These are phyloP conservation scores for Globisporangium solare DNA, from an alignment of 352 stramenopile species.

Conservation along the genomic window DNA sequence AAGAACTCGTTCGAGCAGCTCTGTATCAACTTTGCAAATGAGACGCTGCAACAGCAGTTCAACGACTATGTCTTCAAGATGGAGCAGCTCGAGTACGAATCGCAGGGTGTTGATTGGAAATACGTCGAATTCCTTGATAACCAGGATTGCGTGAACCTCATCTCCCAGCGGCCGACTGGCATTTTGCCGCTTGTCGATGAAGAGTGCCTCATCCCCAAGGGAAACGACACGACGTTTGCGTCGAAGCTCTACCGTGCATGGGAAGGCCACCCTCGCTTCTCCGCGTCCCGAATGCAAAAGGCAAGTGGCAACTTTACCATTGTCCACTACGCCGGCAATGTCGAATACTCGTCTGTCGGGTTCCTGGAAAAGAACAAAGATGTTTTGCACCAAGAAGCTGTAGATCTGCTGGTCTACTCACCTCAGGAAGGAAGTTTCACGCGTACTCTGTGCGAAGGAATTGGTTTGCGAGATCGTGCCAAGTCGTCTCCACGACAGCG, in stretches of 20 bases:
- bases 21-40: conserved; percentile 90
- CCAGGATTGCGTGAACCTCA: conserved; percentile 87
- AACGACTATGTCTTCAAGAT: conserved; percentile 89
- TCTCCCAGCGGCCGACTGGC: conserved; percentile 81
- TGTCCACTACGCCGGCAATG: conserved; percentile 76
- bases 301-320: conserved; percentile 70
- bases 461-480: conserved; percentile 36
- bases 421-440: conserved; percentile 72
- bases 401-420: conserved; percentile 74
- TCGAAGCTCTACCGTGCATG: conserved; percentile 80
- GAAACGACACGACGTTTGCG: conserved; percentile 74
- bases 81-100: conserved; percentile 80
- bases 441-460: conserved; percentile 59
- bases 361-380: conserved; percentile 90
- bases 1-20: conserved; percentile 90
- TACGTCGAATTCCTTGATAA: conserved; percentile 87
- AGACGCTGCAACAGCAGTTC: conserved; percentile 87
- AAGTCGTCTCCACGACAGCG: conserved; percentile 59
- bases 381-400: conserved; percentile 72
- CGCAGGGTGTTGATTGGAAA: conserved; percentile 80
- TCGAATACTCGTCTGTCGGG: conserved; percentile 70
- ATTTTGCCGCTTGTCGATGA: conserved; percentile 87
- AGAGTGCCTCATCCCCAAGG: conserved; percentile 83
- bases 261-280: conserved; percentile 56
- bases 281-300: conserved; percentile 73